Percentiles rank a stretch among this genome's conserved stretches.
phyloP scores from a whole-genome alignment of 768 basidiomycete species.

The Suillus occidentalis region DNA sequence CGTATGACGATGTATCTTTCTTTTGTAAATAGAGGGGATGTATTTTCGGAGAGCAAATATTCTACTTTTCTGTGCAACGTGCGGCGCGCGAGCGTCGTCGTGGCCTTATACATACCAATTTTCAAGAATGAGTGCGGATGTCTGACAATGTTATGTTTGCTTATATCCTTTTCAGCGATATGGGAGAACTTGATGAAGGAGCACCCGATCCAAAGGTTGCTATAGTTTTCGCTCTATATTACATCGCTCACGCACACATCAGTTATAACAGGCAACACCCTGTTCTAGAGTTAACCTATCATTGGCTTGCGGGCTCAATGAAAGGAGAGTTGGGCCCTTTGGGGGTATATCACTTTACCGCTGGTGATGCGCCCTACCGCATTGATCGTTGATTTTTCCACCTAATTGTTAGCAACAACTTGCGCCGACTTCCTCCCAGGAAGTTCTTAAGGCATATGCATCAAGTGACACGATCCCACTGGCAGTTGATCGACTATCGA shows the following conservation, averaged over 20 bases:
- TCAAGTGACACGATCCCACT: conserved; percentile 36
- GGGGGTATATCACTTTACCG: too few species aligned
- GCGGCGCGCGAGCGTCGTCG: neutral
- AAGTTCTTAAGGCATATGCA: conserved; percentile 61
- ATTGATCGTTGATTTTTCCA: neutral
- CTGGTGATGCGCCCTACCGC: neutral
- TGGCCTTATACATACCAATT: neutral
- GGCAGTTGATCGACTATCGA: neutral
- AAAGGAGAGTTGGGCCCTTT: too few species aligned
- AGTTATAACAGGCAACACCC: conserved; percentile 9
- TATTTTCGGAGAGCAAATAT: neutral
- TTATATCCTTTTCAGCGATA: neutral
- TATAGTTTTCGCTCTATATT: neutral
- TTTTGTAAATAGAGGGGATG: neutral
- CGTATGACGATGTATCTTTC: neutral
- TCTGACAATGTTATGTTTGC: neutral
- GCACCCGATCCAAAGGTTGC: neutral
- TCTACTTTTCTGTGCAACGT: neutral
- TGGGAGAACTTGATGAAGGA: neutral
- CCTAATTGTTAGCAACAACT: too few species aligned
- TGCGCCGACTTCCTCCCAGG: conserved; percentile 49
- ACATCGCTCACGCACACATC: neutral
- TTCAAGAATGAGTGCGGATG: neutral
- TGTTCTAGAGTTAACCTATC: conserved; percentile 59
- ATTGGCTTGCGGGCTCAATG: conserved; percentile 55